Conservation (phyloP, 768 basidiomycete species). For the Cystofilobasidium ferigula region DNA sequence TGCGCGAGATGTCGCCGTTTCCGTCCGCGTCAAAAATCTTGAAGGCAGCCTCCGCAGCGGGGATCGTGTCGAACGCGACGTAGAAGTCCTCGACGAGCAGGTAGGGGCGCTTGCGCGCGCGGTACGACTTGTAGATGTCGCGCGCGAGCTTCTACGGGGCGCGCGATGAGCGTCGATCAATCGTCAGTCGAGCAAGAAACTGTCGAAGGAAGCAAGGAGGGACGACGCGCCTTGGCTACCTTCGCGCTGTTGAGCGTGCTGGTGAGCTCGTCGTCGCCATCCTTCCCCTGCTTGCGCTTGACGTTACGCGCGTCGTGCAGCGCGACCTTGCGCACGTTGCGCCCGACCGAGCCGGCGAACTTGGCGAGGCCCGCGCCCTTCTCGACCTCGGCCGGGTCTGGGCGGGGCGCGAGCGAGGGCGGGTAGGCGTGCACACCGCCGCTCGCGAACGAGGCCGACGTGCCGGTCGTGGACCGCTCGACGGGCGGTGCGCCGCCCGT, state of each 20-base stretch:
- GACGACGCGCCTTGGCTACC: neutral
- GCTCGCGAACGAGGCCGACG: too few relatives aligned
- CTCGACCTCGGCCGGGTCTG: neutral
- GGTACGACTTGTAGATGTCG: conserved; percentile 52
- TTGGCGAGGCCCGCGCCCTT: neutral
- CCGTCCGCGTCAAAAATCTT: conserved; percentile 48
- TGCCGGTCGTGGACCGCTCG: too few relatives aligned
- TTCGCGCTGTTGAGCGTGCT: neutral
- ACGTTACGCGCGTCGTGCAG: conserved; percentile 25
- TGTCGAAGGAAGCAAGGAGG: neutral
- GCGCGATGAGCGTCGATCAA: too few relatives aligned
- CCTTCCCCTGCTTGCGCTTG: conserved; percentile 21
- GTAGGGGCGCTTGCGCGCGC: conserved; percentile 48
- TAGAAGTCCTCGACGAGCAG: conserved; percentile 59
- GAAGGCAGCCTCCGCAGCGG: conserved; percentile 56
- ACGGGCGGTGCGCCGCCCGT: too few relatives aligned
- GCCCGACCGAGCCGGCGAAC: neutral
- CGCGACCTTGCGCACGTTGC: conserved; percentile 1
- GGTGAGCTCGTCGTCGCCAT: neutral
- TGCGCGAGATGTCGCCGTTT: conserved; percentile 62
- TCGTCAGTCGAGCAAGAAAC: neutral
- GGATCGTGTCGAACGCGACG: conserved; percentile 53
- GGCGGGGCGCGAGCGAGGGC: too few relatives aligned
- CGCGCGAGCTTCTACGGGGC: conserved; percentile 48
- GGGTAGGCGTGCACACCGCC: neutral